phyloP scores from a whole-genome alignment of 345 rosid species.

The Erucastrum elatum region DNA sequence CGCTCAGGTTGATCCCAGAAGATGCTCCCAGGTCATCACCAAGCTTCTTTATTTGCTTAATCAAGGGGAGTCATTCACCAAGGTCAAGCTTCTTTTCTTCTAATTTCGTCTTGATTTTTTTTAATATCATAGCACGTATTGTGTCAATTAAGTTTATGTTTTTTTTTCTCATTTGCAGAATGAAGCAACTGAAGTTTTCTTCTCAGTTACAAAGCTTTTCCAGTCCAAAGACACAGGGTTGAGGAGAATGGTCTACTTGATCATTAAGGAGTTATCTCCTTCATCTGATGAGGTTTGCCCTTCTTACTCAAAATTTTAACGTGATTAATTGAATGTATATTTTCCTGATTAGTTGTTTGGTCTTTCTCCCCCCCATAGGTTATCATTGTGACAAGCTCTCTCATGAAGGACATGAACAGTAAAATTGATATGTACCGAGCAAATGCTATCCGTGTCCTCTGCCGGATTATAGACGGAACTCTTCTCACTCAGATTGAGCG shows the following conservation, averaged over 20 bases:
- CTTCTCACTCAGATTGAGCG: slow-evolving; percentile 93
- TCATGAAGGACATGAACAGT: slow-evolving; percentile 99
- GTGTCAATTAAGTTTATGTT: background rate
- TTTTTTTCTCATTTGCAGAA: slow-evolving; percentile 45
- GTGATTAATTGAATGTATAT: background rate
- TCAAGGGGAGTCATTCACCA: slow-evolving; percentile 93
- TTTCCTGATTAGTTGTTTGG: slow-evolving; percentile 12
- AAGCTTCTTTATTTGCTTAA: slow-evolving; percentile 91
- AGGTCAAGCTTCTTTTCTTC: slow-evolving; percentile 46
- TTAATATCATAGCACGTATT: background rate
- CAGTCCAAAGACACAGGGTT: slow-evolving; percentile 89
- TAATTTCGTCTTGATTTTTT: too few relatives aligned
- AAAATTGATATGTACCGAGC: slow-evolving; percentile 98
- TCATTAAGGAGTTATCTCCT: slow-evolving; percentile 96
- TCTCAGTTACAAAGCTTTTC: slow-evolving; percentile 93
- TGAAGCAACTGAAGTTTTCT: slow-evolving; percentile 96
- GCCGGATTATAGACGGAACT: slow-evolving; percentile 90
- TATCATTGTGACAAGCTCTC: slow-evolving; percentile 95
- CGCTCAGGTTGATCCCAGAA: slow-evolving; percentile 95
- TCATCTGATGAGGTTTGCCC: slow-evolving; percentile 90
- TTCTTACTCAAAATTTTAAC: background rate
- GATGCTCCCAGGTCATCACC: slow-evolving; percentile 99
- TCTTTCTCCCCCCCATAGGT: slow-evolving; percentile 48
- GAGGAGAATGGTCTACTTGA: slow-evolving; percentile 98
- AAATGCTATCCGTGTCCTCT: slow-evolving; percentile 97